Base-by-base conservation (phyloP, 306 rosid species). In the Rosa chinensis region DNA sequence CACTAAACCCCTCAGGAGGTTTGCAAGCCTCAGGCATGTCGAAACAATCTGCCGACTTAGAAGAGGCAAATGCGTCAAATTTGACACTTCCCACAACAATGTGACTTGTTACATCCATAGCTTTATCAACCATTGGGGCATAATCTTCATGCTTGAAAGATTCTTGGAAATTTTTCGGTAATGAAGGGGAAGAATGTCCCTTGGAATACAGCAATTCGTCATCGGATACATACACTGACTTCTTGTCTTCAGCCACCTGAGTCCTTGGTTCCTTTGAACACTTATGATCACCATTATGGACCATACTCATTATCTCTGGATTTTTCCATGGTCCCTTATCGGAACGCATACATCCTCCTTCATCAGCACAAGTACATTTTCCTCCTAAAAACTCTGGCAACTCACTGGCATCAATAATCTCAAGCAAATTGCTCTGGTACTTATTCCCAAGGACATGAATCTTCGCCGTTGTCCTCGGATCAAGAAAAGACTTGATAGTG, bases 271-370 rank as follows among this genome's bases (percentile, higher is more conserved):
- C 52, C 73, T 5, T 48, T 32, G 44, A 61, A 63, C 79, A 47
- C 9, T 76, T 62, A 1, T 45, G 79, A 62, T 62, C 59, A 28
- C 72, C 79, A 32, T 76, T 45, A 43, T 45, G 47, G 14, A 49
- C 64, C 80, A 32, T 77, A 44, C n/a, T 48, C 64, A 49, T 28
- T 20, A 77, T 64, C 63, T 49, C 23, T 8, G 62, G 64, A 35
- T 76, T 40, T 20, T 63, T 76, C 72, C 72, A 47, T 10, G 61
- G 79, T 61, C 79, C 79, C 72, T 76, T 76, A 61, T 63, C 79
- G 14, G 62, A 62, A 63, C 45, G 45, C 72, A 76, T 76, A 62
- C 79, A 76, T 20, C 61, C 61, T 28, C 79, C 79, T 45, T 62
- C 59, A 45, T 74, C 68, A 42, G 69, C 76, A 72, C 76, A 72